Conservation (phyloP, 164 flowering plant species). For the Kalanchoe fedtschenkoi region DNA sequence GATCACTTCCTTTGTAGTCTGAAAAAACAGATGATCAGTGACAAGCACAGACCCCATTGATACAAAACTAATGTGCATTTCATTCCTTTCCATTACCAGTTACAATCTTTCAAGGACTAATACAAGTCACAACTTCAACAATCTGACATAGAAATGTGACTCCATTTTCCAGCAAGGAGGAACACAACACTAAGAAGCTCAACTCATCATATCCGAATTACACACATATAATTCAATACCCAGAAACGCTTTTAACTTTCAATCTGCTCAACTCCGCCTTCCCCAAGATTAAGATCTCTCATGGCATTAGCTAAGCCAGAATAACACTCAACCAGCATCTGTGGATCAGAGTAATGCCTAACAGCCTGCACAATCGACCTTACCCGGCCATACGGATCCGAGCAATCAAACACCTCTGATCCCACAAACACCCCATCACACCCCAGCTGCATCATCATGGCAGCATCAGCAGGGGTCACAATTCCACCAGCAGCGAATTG, state of each 20-base stretch:
- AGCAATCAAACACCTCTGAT: not conserved
- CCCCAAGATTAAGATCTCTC: conserved; percentile 30
- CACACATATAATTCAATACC: too few species aligned
- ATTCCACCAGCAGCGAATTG: not conserved
- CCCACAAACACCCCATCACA: conserved; percentile 2
- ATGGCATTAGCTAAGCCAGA: conserved; percentile 30
- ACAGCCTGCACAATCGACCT: conserved; percentile 4
- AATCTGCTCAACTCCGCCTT: conserved; percentile 7
- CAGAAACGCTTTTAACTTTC: conserved; percentile 3
- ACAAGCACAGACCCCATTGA: too few species aligned
- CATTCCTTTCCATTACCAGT: not conserved
- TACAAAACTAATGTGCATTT: conserved; percentile 1
- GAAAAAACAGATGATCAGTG: too few species aligned
- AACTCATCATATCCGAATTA: not conserved
- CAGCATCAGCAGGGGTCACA: not conserved
- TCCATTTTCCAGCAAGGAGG: not conserved
- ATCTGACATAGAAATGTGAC: too few species aligned
- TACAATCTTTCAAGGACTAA: not conserved
- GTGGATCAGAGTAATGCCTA: not conserved
- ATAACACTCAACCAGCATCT: conserved; percentile 11
- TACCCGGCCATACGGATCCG: not conserved
- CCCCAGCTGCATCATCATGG: not conserved
- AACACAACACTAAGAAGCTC: too few species aligned
- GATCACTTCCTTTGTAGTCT: too few species aligned
- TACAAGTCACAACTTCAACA: not conserved